These are phyloP conservation scores for Pilobolus umbonatus DNA, from an alignment of 192 early-diverging fungal genomes.

Conservation along the genomic window DNA sequence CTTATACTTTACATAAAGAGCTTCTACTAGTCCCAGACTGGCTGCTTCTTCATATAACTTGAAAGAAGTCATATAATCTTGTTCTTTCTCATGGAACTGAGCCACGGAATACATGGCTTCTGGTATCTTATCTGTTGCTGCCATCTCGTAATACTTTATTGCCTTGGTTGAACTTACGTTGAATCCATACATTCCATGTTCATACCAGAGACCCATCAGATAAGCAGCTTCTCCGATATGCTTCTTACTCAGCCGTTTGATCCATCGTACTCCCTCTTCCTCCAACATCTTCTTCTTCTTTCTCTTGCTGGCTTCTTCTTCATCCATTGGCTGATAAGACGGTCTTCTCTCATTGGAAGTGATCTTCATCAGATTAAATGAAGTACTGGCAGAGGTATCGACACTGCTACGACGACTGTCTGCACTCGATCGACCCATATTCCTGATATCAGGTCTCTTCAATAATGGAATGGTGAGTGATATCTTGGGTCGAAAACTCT, in stretches of 20 bases:
- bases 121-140: constrained; percentile 59
- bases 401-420: constrained; percentile 4
- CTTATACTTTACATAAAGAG: constrained; percentile 53
- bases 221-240: constrained; percentile 67
- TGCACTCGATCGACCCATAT: neutral
- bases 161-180: constrained; percentile 59
- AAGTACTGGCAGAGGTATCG: neutral
- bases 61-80: constrained; percentile 37
- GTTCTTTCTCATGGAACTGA: constrained; percentile 57
- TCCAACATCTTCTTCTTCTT: constrained; percentile 24
- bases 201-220: constrained; percentile 66
- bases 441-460: neutral
- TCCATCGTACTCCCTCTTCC: constrained; percentile 66
- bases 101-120: constrained; percentile 64
- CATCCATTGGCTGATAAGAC: neutral
- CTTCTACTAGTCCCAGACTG: constrained; percentile 56
- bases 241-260: constrained; percentile 61
- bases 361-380: neutral
- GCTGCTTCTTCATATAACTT: constrained; percentile 55
- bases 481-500: constrained; percentile 4
- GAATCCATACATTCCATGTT: constrained; percentile 52
- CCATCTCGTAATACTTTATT: constrained; percentile 51
- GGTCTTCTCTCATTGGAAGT: neutral
- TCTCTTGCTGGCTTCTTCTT: neutral
- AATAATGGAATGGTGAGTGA: neutral